Evolutionary conservation across 352 stramenopile genomes (phyloP).

Genomic region (Globisporangium cederbergense): DNA sequence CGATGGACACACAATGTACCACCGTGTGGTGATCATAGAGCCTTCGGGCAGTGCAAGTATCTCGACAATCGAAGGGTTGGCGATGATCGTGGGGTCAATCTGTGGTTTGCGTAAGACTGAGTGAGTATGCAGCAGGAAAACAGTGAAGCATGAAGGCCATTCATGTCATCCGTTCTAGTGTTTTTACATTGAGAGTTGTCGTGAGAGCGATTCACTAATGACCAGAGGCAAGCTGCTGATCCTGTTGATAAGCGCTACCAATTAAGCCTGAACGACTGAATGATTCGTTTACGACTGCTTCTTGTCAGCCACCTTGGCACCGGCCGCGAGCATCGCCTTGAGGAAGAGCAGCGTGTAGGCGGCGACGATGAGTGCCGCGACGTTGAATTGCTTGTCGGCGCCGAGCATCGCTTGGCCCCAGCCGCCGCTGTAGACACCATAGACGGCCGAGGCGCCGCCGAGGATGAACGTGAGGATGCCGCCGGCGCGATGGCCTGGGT

Average conservation of each 20-base stretch:
- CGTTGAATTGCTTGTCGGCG: conserved; percentile 42
- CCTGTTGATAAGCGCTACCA: not conserved
- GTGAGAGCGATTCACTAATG: no score
- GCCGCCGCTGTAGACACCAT: conserved; percentile 53
- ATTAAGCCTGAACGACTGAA: not conserved
- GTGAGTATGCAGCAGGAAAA: not conserved
- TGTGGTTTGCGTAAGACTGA: not conserved
- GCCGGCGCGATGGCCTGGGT: conserved; percentile 55
- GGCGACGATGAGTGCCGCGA: conserved; percentile 31
- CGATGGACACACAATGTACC: not conserved
- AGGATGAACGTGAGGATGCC: conserved; percentile 52
- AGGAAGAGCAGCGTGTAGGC: conserved; percentile 47
- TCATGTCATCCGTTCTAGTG: no score
- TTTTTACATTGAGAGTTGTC: no score
- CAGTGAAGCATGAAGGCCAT: no score
- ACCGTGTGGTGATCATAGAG: not conserved
- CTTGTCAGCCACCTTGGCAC: conserved; percentile 10
- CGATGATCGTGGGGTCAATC: not conserved
- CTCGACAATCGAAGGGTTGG: not conserved
- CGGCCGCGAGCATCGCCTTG: conserved; percentile 29
- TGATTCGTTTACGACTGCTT: conserved; percentile 5
- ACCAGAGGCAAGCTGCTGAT: not conserved
- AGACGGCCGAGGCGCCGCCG: conserved; percentile 34
- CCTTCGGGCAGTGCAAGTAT: not conserved
- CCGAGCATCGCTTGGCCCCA: conserved; percentile 48